These are phyloP conservation scores for Actinidia polygama DNA, from an alignment of 179 eudicot genomes.

Conservation along the genomic window DNA sequence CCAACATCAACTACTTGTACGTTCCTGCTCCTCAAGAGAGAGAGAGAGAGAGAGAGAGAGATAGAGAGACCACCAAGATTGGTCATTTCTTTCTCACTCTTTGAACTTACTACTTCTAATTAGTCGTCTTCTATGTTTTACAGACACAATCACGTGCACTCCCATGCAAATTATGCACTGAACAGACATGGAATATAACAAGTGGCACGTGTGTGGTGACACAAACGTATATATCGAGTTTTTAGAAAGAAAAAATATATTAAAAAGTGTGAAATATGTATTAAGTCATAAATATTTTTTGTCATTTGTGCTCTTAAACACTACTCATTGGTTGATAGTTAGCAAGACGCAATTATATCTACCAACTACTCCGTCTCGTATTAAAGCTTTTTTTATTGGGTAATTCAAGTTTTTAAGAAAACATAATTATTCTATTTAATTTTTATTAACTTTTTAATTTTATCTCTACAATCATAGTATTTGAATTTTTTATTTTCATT, in stretches of 20 bases:
- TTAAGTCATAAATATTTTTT: background rate
- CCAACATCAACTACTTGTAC: constrained; percentile 36
- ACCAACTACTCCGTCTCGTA: too few species aligned
- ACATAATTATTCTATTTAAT: too few species aligned
- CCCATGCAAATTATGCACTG: background rate
- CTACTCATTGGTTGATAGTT: too few species aligned
- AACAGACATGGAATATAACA: background rate
- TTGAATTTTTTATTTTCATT: too few species aligned
- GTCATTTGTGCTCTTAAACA: too few species aligned
- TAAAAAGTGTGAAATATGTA: background rate
- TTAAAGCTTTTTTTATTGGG: too few species aligned
- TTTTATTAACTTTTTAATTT: too few species aligned
- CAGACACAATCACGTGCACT: too few species aligned
- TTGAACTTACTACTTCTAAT: background rate
- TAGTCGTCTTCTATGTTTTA: too few species aligned
- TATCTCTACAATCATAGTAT: too few species aligned
- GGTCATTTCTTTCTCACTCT: background rate
- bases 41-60: background rate
- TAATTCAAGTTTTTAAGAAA: too few species aligned
- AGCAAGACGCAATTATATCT: too few species aligned
- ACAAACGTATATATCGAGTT: background rate
- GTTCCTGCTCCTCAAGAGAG: background rate
- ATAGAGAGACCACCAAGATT: background rate
- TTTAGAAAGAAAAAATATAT: background rate
- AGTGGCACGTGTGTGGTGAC: background rate